These are phyloP conservation scores for Capronia coronata DNA, from an alignment of 2,329 filamentous ascomycete genomes.

Conservation along the genomic window DNA sequence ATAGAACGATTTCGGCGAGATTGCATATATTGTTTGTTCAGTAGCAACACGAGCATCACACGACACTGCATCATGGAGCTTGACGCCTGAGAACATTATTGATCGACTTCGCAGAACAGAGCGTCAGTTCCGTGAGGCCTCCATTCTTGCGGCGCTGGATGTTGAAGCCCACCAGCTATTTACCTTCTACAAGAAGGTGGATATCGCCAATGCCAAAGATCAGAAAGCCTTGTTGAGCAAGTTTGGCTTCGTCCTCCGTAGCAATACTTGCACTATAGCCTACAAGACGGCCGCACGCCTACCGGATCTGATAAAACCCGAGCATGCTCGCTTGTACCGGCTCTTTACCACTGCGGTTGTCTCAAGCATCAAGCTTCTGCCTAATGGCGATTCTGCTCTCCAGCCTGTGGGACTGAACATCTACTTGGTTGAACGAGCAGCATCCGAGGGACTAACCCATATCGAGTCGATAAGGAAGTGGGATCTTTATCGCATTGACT, in stretches of 20 bases:
- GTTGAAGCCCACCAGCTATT: conserved; percentile 24
- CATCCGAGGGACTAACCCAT: conserved; percentile 1
- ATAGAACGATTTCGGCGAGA: conserved; percentile 27
- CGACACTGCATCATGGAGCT: conserved; percentile 7
- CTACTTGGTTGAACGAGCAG: conserved; percentile 14
- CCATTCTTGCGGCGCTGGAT: conserved; percentile 26
- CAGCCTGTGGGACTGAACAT: conserved; percentile 18
- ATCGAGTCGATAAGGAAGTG: conserved; percentile 7
- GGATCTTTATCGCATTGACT: conserved; percentile 20
- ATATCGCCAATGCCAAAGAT: conserved; percentile 25
- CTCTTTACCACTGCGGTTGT: conserved; percentile 26
- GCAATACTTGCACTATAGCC: conserved; percentile 27
- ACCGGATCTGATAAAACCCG: conserved; percentile 27
- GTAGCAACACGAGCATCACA: conserved; percentile 22
- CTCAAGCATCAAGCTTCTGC: conserved; percentile 22
- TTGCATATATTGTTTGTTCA: conserved; percentile 28
- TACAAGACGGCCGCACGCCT: conserved; percentile 27
- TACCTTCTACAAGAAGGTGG: conserved; percentile 29
- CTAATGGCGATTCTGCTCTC: conserved; percentile 14
- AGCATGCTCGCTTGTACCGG: conserved; percentile 22
- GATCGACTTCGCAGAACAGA: conserved; percentile 25
- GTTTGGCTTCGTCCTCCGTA: conserved; percentile 25
- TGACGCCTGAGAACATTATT: conserved; percentile 16
- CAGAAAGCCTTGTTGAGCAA: conserved; percentile 26
- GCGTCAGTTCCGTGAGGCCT: conserved; percentile 26